Evolutionary conservation across 805 yeast species (phyloP).

Genomic region (Brettanomyces naardenensis): DNA sequence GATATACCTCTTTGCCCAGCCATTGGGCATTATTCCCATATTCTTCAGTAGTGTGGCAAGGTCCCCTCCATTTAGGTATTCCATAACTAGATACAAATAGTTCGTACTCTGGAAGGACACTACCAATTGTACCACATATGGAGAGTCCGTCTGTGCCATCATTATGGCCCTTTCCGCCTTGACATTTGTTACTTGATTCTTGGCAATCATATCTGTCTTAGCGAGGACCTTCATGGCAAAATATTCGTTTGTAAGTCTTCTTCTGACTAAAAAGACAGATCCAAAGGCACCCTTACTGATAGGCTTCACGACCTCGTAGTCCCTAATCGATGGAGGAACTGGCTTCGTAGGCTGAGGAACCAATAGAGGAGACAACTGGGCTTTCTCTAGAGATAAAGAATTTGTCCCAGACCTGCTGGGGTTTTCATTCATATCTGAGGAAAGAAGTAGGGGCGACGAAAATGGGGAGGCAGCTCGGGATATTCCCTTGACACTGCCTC

Average conservation of each 20-base stretch:
- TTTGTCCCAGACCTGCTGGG: neutral
- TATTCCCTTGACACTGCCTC: conserved; percentile 10
- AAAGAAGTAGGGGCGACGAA: conserved; percentile 49
- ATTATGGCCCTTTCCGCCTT: conserved; percentile 94
- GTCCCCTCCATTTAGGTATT: conserved; percentile 93
- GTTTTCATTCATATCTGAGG: conserved; percentile 29
- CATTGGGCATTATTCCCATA: conserved; percentile 76
- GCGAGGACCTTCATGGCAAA: conserved; percentile 89
- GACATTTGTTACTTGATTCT: conserved; percentile 92
- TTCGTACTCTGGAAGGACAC: conserved; percentile 86
- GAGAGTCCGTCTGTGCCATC: conserved; percentile 93
- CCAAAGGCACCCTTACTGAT: conserved; percentile 98
- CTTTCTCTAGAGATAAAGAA: conserved; percentile 28
- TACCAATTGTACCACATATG: conserved; percentile 84
- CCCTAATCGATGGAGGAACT: conserved; percentile 63
- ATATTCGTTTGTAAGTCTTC: conserved; percentile 85
- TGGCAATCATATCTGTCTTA: conserved; percentile 93
- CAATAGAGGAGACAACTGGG: conserved; percentile 75
- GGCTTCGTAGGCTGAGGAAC: conserved; percentile 57
- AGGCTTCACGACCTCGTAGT: conserved; percentile 86
- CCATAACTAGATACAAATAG: conserved; percentile 90
- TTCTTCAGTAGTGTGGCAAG: conserved; percentile 77
- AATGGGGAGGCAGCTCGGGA: conserved; percentile 35
- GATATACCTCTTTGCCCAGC: conserved; percentile 79
- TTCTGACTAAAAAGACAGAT: conserved; percentile 78